Base-by-base conservation (phyloP, 176 grass and related monocot genomes). In the Cenchrus fungigraminus region DNA sequence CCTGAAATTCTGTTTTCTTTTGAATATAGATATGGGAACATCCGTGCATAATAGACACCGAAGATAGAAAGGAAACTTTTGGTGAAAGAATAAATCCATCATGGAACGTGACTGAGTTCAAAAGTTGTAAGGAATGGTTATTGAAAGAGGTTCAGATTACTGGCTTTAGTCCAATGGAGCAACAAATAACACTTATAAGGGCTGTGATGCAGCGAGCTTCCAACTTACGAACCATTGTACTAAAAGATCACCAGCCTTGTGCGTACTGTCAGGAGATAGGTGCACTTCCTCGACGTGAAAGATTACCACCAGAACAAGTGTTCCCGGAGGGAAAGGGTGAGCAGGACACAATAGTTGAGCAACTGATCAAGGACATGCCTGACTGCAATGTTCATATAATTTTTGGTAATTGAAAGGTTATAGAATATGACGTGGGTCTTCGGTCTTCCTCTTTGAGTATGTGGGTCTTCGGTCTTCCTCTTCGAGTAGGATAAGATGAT, bases 131-230 rank as follows among this genome's bases (percentile, higher is more conserved):
- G 12, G 57, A 85, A 8, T 37, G 54, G 51, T 15, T 8, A 34
- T 19, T 78, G 22, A 78, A 76, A 20, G 47, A 78, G 43, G 9
- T 85, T 65, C 42, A 60, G 11, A 10, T 85, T 20, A 8, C 4
- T 10, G 9, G 52, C 10, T 85, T 85, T 68, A 85, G 40, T 25
- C 83, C 74, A 20, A 19, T 85, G 42, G 12, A 85, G 22, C 64
- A 70, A 57, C 65, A 85, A 12, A 44, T 85, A 9, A 15, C 28
- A 3, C 31, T 70, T 69, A 22, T 78, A 20, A 87, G 59, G 31
- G 69, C 22, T 3, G 29, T 87, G 15, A 46, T 87, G 77, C 32
- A 66, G 11, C 85, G 69, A 64, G 58, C 77, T 34, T 47, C 47
- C 47, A 65, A 80, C 12, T 64, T 80, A 19, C 32, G 20, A 6